Conservation (phyloP, 306 rosid genomes). For the Phaseolus lunatus region DNA sequence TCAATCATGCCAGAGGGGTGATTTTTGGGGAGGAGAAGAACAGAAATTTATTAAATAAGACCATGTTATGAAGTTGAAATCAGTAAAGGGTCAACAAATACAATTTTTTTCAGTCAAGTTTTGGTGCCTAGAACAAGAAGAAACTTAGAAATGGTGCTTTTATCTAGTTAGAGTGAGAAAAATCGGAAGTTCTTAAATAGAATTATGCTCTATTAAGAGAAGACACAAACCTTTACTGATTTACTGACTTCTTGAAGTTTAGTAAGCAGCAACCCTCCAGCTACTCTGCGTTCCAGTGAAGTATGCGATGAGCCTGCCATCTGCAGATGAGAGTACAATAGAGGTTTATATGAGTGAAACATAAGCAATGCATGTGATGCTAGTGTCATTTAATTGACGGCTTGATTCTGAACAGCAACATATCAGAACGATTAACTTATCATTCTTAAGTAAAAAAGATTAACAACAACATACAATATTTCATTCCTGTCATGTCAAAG, state of each 20-base stretch:
- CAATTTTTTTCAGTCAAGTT: not conserved
- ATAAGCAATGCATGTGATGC: constrained; percentile 26
- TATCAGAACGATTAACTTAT: constrained; percentile 19
- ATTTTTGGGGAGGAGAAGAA: constrained; percentile 2
- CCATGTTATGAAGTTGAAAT: constrained; percentile 1
- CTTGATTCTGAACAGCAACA: constrained; percentile 8
- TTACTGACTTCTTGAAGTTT: constrained; percentile 85
- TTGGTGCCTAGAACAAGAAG: constrained; percentile 1
- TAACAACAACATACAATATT: not conserved
- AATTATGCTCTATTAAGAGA: constrained; percentile 29
- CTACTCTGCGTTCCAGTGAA: constrained; percentile 59
- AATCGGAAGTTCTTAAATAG: constrained; percentile 4
- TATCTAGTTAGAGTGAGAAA: not conserved
- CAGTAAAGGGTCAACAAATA: constrained; percentile 19
- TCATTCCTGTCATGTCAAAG: constrained; percentile 17
- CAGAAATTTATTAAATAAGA: constrained; percentile 8
- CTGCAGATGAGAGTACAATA: constrained; percentile 51
- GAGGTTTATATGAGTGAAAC: constrained; percentile 10
- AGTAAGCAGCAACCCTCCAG: constrained; percentile 68
- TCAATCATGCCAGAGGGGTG: not conserved
- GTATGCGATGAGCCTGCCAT: constrained; percentile 58
- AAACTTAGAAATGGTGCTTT: constrained; percentile 21
- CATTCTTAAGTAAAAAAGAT: not conserved
- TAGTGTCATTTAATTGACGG: not conserved
- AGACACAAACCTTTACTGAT: constrained; percentile 75